Evolutionary conservation across 345 rosid species (phyloP).

Genomic region (Carallia pectinifolia): DNA sequence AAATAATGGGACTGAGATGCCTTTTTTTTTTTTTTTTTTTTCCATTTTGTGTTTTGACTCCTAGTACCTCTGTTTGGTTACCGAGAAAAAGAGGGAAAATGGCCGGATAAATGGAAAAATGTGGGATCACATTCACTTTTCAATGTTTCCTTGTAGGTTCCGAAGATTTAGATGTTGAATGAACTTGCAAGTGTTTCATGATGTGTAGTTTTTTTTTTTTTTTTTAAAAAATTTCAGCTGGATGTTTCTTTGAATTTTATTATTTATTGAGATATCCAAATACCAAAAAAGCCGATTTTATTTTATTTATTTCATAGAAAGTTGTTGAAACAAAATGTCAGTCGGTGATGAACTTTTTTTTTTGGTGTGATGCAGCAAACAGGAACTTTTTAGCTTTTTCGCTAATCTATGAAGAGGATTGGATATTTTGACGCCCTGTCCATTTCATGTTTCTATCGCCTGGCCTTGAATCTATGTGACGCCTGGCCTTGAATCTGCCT

Average conservation of each 20-base stretch:
- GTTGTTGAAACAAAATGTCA: too few species aligned
- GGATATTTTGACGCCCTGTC: conserved; percentile 10
- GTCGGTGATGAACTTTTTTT: background rate
- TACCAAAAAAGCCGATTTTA: background rate
- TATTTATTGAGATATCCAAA: background rate
- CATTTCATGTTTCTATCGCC: conserved; percentile 5
- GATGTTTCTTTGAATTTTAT: background rate
- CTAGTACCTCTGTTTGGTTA: too few species aligned
- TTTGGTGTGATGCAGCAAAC: conserved; percentile 25
- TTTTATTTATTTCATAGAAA: background rate
- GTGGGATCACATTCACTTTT: conserved; percentile 9
- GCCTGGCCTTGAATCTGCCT: conserved; percentile 12
- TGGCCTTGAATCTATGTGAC: conserved; percentile 12
- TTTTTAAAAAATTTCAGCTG: background rate
- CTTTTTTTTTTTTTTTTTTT: too few species aligned
- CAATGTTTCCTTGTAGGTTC: conserved; percentile 17
- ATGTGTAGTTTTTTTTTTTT: background rate
- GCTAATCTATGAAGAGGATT: conserved; percentile 21
- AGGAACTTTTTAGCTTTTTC: background rate
- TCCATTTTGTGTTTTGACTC: too few species aligned
- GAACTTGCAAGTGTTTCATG: background rate
- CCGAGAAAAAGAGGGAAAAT: too few species aligned
- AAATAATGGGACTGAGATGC: too few species aligned
- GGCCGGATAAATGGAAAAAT: conserved; percentile 5
- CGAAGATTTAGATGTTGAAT: conserved; percentile 11